Evolutionary conservation across 306 rosid genomes (phyloP), one percentile per base, ranked within the genome.

Genomic region (Abrus pulchellus): DNA sequence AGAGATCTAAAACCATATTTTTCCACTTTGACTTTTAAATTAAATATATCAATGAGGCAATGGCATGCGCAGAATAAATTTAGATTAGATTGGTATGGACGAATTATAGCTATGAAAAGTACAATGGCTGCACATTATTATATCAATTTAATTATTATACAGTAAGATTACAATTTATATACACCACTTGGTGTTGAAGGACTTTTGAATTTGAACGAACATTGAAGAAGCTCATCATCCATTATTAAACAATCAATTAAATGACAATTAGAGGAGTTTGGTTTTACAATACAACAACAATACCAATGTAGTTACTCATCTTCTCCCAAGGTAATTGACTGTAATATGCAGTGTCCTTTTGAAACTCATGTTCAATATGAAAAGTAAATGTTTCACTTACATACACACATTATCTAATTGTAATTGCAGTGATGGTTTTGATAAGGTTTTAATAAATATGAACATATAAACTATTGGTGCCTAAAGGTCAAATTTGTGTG

Each of bases 11-110:
- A 76, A 55, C 48, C 55, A 13, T 70, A 53, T 76, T 76, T 76
- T 76, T 43, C 20, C 55, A 82, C 66, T 75, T 75, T 75, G 73
- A 82, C 82, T 59, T 75, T 9, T 48, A 53, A 5, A 53, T 53
- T 5, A 63, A 9, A 64, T 50, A 54, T 43, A 11, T 44, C 36
- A 30, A n/a, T 32, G 33, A 38, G 34, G 13, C 62, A 41, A 53
- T 20, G 55, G 76, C 80, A 74, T 12, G 76, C 63, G 53, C 27
- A 44, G 5, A 73, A 13, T 12, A 55, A 20, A n/a, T n/a, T 20
- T 14, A 45, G 4, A 59, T 13, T 45, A 30, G 28, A 9, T 40
- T 30, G 65, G 59, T 9, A 38, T 28, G 56, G 20, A 62, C 14
- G 38, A 75, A 70, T 11, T 14, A 50, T 33, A 69, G 11, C 61